Base-by-base conservation (phyloP, 306 rosid species). In the Sphenostylis stenocarpa region DNA sequence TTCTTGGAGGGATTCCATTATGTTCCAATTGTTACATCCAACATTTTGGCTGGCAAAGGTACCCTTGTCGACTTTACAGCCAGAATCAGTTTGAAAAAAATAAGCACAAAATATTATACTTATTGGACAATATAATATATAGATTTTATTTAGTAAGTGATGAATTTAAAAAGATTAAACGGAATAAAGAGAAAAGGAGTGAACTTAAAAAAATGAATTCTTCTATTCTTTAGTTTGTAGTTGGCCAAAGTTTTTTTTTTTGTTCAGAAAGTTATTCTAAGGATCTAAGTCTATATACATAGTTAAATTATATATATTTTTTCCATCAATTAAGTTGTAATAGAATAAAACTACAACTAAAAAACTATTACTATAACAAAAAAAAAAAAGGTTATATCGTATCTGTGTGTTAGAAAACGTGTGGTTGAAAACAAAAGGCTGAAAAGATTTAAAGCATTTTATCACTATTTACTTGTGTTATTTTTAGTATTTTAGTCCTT, bases 41-140 rank as follows among this genome's bases (percentile, higher is more conserved):
- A 82, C 82, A 84, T 71, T 34, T 82, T 84, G 81, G 81, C 80
- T 21, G 83, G 86, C 31, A 80, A 48, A 53, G 43, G 85, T 10
- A 11, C 26, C 34, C 7, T 55, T 36, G 2, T 16, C 17, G 14
- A 72, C 77, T 56, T 56, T 72, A 72, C 77, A 57, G 34, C 41
- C 28, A 21, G 2, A 41, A 38, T 7, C 11, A 1, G 12, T 28
- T 41, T 24, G 7, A n/a, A 38, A 33, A 45, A 60, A 31, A 33
- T 13, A 57, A 52, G 41, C 55, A 62, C 45, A 17, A 62, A 29
- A 33, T n/a, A 17, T 33, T 13, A 62, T 4, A 17, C 26, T 33
- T 62, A 9, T 33, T 5, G 26, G 7, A 16, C 15, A 61, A 60
- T 2, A 36, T 5, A 14, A 29, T 28, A 60, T 29, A 29, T 16